phyloP scores from a whole-genome alignment of 331 rosid species.

The Arachis monticola region DNA sequence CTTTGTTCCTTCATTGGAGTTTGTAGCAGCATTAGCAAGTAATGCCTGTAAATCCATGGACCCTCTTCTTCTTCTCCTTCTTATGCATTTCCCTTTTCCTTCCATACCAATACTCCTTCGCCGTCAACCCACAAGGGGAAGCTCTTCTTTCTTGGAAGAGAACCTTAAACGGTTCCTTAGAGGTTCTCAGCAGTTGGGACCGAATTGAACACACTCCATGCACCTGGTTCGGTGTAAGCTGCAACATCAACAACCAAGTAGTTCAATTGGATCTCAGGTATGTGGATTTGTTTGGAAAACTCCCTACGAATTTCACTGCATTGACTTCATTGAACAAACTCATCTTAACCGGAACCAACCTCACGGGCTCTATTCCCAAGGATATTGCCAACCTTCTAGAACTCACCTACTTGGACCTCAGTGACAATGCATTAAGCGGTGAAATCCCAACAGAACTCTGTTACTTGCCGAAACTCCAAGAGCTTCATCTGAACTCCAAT shows the following conservation, averaged over 20 bases:
- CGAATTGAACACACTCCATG: slow-evolving; percentile 73
- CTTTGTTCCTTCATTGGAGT: slow-evolving; percentile 55
- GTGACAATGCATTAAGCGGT: slow-evolving; percentile 76
- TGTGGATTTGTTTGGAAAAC: slow-evolving; percentile 67
- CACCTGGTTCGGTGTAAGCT: slow-evolving; percentile 82
- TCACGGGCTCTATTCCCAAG: slow-evolving; percentile 82
- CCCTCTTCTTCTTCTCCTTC: slow-evolving; percentile 46
- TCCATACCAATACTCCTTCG: slow-evolving; percentile 39
- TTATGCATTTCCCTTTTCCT: slow-evolving; percentile 47
- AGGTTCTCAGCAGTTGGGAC: slow-evolving; percentile 62
- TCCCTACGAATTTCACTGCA: slow-evolving; percentile 68
- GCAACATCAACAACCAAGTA: slow-evolving; percentile 63
- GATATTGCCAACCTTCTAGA: slow-evolving; percentile 54
- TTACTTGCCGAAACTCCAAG: slow-evolving; percentile 54
- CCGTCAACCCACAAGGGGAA: slow-evolving; percentile 77
- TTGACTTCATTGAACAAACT: slow-evolving; percentile 62
- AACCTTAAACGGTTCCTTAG: slow-evolving; percentile 63
- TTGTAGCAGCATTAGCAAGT: slow-evolving; percentile 52
- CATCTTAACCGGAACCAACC: slow-evolving; percentile 69
- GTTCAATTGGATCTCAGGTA: slow-evolving; percentile 66
- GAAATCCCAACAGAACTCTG: slow-evolving; percentile 74
- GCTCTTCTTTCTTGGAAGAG: slow-evolving; percentile 88
- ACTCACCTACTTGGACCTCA: slow-evolving; percentile 65
- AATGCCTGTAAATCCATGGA: slow-evolving; percentile 92
- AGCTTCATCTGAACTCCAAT: slow-evolving; percentile 72